A percentile compares a stretch with the other conserved stretches of the same genome.
Evolutionary conservation across 208 protist genomes (phyloP).

Genomic region (Leishmania tropica): DNA sequence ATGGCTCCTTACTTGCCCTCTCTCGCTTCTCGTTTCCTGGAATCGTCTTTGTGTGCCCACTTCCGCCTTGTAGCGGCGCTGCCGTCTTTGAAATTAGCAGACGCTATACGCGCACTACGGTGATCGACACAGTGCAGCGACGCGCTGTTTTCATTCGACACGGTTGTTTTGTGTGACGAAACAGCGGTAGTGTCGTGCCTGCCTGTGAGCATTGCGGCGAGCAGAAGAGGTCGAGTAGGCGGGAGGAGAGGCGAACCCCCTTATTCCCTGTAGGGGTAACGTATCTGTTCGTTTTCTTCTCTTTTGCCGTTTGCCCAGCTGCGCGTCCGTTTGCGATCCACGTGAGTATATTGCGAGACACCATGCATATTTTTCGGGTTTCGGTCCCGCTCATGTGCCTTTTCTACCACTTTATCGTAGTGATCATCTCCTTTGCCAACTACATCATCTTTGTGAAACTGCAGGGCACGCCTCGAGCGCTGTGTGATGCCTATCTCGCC

Average conservation of each 20-base stretch:
- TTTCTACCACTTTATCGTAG: slow-evolving; percentile 64
- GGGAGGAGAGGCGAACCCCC: not conserved
- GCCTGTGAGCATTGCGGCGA: not conserved
- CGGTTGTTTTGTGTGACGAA: not conserved
- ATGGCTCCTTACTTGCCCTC: slow-evolving; percentile 7
- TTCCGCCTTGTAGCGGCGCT: not conserved
- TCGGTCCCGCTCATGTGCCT: slow-evolving; percentile 69
- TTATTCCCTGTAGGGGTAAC: not conserved
- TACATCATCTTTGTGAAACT: slow-evolving; percentile 49
- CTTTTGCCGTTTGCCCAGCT: not conserved
- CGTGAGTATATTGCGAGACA: not conserved
- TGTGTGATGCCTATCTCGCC: slow-evolving; percentile 46
- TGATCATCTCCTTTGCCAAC: slow-evolving; percentile 53
- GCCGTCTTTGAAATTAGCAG: not conserved
- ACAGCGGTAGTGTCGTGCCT: no score
- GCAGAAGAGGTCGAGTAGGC: not conserved
- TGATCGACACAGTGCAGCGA: not conserved
- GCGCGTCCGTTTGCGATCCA: not conserved
- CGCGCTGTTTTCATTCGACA: not conserved
- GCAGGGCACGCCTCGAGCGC: not conserved
- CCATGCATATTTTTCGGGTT: slow-evolving; percentile 60
- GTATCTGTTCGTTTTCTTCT: not conserved
- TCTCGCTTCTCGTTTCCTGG: not conserved
- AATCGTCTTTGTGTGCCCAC: not conserved
- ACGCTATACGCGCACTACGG: not conserved